Evolutionary conservation across 2,329 filamentous ascomycete genomes (phyloP).

Genomic region (Acrocalymma vagum): DNA sequence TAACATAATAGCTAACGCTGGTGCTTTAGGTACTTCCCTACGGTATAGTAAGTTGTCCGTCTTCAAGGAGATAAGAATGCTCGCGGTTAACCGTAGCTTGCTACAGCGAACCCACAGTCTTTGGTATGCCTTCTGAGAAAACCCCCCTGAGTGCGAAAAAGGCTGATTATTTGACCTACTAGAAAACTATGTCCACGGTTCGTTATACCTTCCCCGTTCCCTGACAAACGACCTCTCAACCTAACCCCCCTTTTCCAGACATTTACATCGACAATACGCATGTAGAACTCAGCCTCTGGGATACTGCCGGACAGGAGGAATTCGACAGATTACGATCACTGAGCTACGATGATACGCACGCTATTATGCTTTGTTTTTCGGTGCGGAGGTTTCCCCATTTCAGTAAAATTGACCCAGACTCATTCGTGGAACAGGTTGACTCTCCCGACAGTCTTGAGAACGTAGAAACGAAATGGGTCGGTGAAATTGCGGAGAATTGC

Average conservation of each 20-base stretch:
- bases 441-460: slow-evolving; percentile 97
- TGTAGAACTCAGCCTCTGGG: slow-evolving; percentile 97
- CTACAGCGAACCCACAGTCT: slow-evolving; percentile 86
- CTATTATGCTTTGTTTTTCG: slow-evolving; percentile 98
- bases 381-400: slow-evolving; percentile 20
- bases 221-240: slow-evolving; percentile 12
- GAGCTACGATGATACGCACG: slow-evolving; percentile 97
- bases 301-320: slow-evolving; percentile 98
- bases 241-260: slow-evolving; percentile 66
- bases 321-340: slow-evolving; percentile 95
- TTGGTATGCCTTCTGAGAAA: slow-evolving; percentile 59
- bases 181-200: slow-evolving; percentile 99
- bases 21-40: slow-evolving; percentile 83
- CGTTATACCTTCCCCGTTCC: slow-evolving; percentile 32
- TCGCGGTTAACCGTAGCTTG: slow-evolving; percentile 23
- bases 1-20: slow-evolving; percentile 20
- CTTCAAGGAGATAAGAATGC: slow-evolving; percentile 13
- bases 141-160: not conserved
- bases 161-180: slow-evolving; percentile 30
- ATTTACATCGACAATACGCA: slow-evolving; percentile 98
- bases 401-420: slow-evolving; percentile 3
- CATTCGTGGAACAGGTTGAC: slow-evolving; percentile 68
- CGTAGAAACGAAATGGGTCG: slow-evolving; percentile 98
- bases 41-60: slow-evolving; percentile 76
- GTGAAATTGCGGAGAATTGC: slow-evolving; percentile 98